phyloP scores from a whole-genome alignment of 177 flowering plant species.

The Vitis hybrid region DNA sequence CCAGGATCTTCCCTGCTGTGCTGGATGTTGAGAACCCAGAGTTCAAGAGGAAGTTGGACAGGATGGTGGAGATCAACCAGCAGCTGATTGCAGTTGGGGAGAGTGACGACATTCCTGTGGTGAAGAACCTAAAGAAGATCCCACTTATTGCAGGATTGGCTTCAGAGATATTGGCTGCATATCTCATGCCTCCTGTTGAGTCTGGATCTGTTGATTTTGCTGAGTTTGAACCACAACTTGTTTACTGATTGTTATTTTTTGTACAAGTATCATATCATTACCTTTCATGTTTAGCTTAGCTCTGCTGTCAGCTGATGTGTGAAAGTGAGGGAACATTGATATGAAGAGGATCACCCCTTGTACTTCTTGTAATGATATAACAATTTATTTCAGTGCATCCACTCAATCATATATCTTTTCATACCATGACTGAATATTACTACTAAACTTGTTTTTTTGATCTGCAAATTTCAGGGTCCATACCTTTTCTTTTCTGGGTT shows the following conservation, averaged over 20 bases:
- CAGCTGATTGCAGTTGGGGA: slow-evolving; percentile 66
- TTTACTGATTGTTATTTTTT: slow-evolving; percentile 45
- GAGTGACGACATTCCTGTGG: slow-evolving; percentile 54
- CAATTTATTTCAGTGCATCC: not conserved
- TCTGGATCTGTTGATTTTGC: slow-evolving; percentile 97
- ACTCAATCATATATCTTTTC: not conserved
- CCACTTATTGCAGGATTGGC: slow-evolving; percentile 80
- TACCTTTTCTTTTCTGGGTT: too few relatives aligned
- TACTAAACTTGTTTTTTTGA: too few relatives aligned
- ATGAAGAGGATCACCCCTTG: not conserved
- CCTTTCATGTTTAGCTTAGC: not conserved
- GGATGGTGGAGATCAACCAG: slow-evolving; percentile 88
- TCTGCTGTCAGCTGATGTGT: not conserved
- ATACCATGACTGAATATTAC: not conserved
- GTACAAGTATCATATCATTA: not conserved
- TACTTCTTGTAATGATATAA: slow-evolving; percentile 1
- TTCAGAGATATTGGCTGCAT: slow-evolving; percentile 83
- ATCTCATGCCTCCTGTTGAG: slow-evolving; percentile 93
- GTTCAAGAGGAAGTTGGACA: slow-evolving; percentile 88
- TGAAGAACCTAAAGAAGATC: slow-evolving; percentile 88
- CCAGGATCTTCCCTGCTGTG: slow-evolving; percentile 96
- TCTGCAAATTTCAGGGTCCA: too few relatives aligned
- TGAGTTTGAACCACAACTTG: slow-evolving; percentile 86
- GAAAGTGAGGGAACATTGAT: not conserved
- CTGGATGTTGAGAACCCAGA: slow-evolving; percentile 96